phyloP scores from a whole-genome alignment of 257 asterid genomes.

The Lycium ferocissimum region DNA sequence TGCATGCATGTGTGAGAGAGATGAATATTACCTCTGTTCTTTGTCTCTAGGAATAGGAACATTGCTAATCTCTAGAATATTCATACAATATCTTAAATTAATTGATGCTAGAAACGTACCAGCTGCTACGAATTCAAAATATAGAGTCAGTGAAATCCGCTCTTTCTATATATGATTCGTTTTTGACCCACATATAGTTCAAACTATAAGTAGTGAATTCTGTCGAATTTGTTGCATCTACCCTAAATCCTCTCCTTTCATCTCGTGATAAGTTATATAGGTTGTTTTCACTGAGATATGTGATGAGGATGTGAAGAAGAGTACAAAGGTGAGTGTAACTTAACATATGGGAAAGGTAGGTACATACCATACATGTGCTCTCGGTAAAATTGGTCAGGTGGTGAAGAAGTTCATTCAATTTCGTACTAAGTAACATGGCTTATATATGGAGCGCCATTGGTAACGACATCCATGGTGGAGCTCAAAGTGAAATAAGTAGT shows the following conservation, averaged over 20 bases:
- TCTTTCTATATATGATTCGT: no score
- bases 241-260: no score
- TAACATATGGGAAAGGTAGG: neutral
- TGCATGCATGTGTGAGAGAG: conserved; percentile 38
- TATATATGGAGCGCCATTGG: conserved; percentile 24
- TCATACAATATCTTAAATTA: neutral
- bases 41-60: conserved; percentile 38
- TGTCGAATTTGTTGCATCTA: no score
- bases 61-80: conserved; percentile 10
- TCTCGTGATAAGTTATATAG: no score
- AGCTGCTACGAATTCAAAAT: neutral
- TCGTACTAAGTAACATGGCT: neutral
- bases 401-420: neutral
- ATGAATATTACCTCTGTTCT: conserved; percentile 49
- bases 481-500: neutral
- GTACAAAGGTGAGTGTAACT: neutral
- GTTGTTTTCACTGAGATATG: no score
- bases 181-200: no score
- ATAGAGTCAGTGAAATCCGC: neutral
- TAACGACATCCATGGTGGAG: conserved; percentile 36
- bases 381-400: conserved; percentile 11
- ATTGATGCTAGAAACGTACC: neutral
- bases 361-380: conserved; percentile 26
- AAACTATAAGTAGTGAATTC: no score
- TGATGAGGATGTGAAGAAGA: conserved; percentile 3